These are phyloP conservation scores for Melocanna baccifera DNA, from an alignment of 176 grass and related monocot genomes.

Conservation along the genomic window DNA sequence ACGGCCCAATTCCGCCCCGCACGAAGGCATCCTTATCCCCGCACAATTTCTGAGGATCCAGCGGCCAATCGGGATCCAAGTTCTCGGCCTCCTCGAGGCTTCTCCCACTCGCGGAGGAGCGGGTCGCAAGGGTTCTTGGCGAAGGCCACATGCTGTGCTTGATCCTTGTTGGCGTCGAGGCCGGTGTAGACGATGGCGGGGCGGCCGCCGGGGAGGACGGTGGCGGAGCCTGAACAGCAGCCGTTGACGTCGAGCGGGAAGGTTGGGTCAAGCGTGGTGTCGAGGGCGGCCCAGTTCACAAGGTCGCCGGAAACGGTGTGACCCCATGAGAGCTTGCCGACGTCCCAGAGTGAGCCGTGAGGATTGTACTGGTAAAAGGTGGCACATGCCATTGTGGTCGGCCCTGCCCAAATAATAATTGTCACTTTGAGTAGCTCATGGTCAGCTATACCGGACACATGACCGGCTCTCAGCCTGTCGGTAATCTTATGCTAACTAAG, in stretches of 20 bases:
- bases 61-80: constrained; percentile 35
- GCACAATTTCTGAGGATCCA: constrained; percentile 61
- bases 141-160: constrained; percentile 69
- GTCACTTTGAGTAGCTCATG: neutral
- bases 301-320: constrained; percentile 78
- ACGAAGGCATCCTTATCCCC: constrained; percentile 43
- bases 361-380: constrained; percentile 92
- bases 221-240: constrained; percentile 69
- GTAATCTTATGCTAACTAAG: too few species aligned
- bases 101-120: constrained; percentile 55
- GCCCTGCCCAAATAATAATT: constrained; percentile 27
- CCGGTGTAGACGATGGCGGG: constrained; percentile 76
- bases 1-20: constrained; percentile 60
- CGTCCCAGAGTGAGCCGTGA: constrained; percentile 47
- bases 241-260: constrained; percentile 62
- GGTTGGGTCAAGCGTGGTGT: constrained; percentile 36
- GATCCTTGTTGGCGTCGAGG: constrained; percentile 1
- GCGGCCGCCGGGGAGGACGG: constrained; percentile 44
- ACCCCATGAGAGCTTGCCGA: constrained; percentile 65
- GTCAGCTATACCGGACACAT: neutral
- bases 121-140: constrained; percentile 51
- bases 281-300: constrained; percentile 57
- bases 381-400: constrained; percentile 68
- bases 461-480: too few species aligned
- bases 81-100: constrained; percentile 52